Evolutionary conservation across 78 protist species (phyloP), one percentile per base, ranked within the genome.

Genomic region (Speleostelium caveatum): DNA sequence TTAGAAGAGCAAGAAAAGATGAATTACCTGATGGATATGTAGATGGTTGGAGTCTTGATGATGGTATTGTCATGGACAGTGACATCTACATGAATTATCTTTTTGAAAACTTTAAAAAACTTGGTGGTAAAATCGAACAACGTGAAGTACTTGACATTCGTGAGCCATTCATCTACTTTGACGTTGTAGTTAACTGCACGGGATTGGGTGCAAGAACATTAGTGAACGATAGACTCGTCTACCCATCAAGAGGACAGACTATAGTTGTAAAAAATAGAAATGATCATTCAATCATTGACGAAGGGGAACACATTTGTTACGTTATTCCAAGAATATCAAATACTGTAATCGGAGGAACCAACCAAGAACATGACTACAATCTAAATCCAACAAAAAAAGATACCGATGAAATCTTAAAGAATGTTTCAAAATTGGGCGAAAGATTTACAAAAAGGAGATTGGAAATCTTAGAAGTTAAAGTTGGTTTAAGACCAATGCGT

Each of bases 1-100:
- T 83, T 59, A 83, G 91, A 83, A 56, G 91, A 41, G 66, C 66
- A 4, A 83, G 69, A 69, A 33, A 67, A 21, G 91, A 83, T 24
- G 91, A 83, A 42, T 32, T 83, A 0, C 71, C 74, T 17, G 65
- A 67, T 21, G 91, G 91, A 10, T 83, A 69, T 30, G 79, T 69
- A 0, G 91, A 83, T 59, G 91, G 91, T 28, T 83, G 24, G 28
- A 69, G 79, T 2, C 38, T 83, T 21, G 91, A 83, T 41, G 91
- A 83, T 41, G 91, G 91, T 8, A 69, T 83, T 49, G 93, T 86
- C 2, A 86, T 86, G 93, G 86, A 86, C n/a, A 74, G 86, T 30
- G 93, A 73, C 28, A 56, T 72, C 14, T 75, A 74, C 42, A 86
- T 86, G 93, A 65, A 74, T 32, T 86, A 61, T 42, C 41, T 86